phyloP scores from a whole-genome alignment of 2,329 filamentous ascomycete species.

The Pseudogymnoascus sp. region DNA sequence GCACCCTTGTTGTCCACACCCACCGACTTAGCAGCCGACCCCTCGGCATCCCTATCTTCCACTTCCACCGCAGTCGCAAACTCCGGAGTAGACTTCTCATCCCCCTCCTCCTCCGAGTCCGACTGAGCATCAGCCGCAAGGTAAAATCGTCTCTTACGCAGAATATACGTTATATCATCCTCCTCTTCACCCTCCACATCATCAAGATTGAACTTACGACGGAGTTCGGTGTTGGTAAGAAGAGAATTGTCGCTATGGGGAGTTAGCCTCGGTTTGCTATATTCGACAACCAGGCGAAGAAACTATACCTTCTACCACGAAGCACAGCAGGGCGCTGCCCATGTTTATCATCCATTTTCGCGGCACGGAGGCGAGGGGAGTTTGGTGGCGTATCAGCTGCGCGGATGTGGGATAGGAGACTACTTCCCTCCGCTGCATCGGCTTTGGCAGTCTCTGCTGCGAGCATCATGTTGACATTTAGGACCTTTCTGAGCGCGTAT shows the following conservation, averaged over 20 bases:
- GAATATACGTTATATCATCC: not conserved
- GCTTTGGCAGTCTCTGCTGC: not conserved
- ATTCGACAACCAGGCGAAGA: not conserved
- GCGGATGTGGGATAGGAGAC: not conserved
- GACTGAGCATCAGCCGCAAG: not conserved
- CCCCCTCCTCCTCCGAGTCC: not conserved
- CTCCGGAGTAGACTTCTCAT: slow-evolving; percentile 3
- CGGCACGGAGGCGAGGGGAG: not conserved
- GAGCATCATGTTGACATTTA: not conserved
- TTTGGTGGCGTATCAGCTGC: not conserved
- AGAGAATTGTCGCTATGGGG: not conserved
- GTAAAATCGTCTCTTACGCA: not conserved
- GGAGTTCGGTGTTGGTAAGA: not conserved
- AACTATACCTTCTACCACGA: not conserved
- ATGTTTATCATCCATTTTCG: not conserved
- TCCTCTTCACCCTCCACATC: not conserved
- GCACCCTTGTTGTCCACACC: slow-evolving; percentile 45
- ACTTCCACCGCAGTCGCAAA: slow-evolving; percentile 22
- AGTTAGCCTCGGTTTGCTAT: not conserved
- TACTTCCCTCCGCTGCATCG: not conserved
- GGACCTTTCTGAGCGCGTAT: not conserved
- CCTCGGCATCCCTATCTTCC: slow-evolving; percentile 26
- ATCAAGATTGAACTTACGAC: not conserved
- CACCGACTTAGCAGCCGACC: slow-evolving; percentile 34
- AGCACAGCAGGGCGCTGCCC: not conserved